phyloP scores from a whole-genome alignment of 2,329 filamentous ascomycete genomes.

The Geosmithia putterillii region DNA sequence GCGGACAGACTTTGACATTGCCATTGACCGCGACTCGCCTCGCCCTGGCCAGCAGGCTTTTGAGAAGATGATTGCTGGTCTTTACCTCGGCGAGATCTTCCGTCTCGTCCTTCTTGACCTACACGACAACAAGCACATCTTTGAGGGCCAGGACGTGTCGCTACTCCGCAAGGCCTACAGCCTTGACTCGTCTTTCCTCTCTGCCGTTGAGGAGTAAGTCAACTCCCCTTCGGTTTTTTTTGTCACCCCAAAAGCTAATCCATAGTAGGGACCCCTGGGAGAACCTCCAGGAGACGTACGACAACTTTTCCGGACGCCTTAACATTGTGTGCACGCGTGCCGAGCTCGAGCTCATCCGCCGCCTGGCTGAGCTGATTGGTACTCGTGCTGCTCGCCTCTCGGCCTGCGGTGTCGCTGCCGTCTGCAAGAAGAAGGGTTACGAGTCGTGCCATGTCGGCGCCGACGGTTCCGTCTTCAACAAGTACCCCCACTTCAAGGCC shows the following conservation, averaged over 20 bases:
- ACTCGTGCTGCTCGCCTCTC: constrained; percentile 88
- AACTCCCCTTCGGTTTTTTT: too few species aligned
- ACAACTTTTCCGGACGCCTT: constrained; percentile 69
- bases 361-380: constrained; percentile 85
- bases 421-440: constrained; percentile 92
- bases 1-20: constrained; percentile 71
- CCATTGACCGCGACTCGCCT: constrained; percentile 83
- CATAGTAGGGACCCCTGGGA: constrained; percentile 70
- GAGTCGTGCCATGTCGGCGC: constrained; percentile 85
- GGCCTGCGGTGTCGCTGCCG: constrained; percentile 88
- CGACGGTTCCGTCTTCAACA: constrained; percentile 97
- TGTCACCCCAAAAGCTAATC: background rate
- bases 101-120: constrained; percentile 76
- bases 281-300: constrained; percentile 80
- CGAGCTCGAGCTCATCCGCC: constrained; percentile 81
- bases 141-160: constrained; percentile 70
- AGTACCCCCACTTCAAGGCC: constrained; percentile 96
- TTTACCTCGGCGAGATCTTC: constrained; percentile 93
- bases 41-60: constrained; percentile 90
- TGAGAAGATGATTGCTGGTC: constrained; percentile 94
- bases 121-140: constrained; percentile 71
- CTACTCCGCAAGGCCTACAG: constrained; percentile 77
- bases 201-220: constrained; percentile 74
- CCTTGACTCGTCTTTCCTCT: constrained; percentile 87
- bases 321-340: constrained; percentile 56